Percentiles rank a stretch among this genome's conserved stretches.
Conservation (phyloP, 352 stramenopile species). For the Globisporangium canariense region DNA sequence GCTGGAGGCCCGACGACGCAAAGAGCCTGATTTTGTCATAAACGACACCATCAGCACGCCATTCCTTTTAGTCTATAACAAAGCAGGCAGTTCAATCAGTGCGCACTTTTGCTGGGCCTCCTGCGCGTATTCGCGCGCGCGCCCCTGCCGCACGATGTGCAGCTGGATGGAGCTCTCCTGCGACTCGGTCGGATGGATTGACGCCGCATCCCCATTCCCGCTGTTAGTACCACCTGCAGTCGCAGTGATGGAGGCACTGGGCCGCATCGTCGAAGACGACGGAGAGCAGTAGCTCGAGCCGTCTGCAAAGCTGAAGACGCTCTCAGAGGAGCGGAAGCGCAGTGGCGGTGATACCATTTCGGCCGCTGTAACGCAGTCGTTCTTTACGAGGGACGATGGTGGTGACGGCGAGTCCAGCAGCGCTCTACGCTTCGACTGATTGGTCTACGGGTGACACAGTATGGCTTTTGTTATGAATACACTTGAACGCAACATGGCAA, state of each 20-base stretch:
- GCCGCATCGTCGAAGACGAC: neutral
- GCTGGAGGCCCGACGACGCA: constrained; percentile 14
- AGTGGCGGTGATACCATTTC: constrained; percentile 7
- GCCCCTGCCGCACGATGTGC: constrained; percentile 50
- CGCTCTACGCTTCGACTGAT: constrained; percentile 4
- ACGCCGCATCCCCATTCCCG: neutral
- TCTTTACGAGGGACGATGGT: constrained; percentile 10
- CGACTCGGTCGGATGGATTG: constrained; percentile 45
- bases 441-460: neutral
- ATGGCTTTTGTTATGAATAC: too few species aligned
- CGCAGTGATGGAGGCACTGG: neutral
- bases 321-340: neutral
- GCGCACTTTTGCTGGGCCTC: constrained; percentile 45
- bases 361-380: neutral
- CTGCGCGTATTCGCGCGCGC: constrained; percentile 35
- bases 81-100: neutral
- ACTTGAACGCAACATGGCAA: too few species aligned
- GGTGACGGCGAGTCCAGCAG: constrained; percentile 3
- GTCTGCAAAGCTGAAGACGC: neutral
- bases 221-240: constrained; percentile 8
- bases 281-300: neutral
- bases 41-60: neutral
- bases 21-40: constrained; percentile 23
- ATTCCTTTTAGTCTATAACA: neutral
- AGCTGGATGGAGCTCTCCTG: constrained; percentile 62